Percentiles rank a stretch among this genome's conserved stretches.
Conservation (phyloP, 495 filamentous ascomycete genomes). For the Penicillium malachiteum region DNA sequence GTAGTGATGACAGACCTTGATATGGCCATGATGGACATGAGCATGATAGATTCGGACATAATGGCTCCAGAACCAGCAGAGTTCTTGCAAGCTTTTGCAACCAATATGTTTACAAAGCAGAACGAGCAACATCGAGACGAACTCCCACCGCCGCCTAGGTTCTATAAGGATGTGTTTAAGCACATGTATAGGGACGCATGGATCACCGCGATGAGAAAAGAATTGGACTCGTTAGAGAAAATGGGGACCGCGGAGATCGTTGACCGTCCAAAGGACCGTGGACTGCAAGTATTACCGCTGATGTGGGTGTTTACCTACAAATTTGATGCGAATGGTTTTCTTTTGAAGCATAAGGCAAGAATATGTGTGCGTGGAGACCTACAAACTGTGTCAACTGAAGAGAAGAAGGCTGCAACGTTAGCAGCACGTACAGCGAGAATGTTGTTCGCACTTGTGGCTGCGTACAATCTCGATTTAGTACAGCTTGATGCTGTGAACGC, state of each 20-base stretch:
- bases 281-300: slow-evolving; percentile 11
- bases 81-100: too few relatives aligned
- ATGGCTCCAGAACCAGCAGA: too few relatives aligned
- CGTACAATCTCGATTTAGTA: slow-evolving; percentile 8
- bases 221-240: too few relatives aligned
- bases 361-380: slow-evolving; percentile 19
- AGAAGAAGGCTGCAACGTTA: slow-evolving; percentile 9
- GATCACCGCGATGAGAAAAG: too few relatives aligned
- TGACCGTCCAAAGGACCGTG: background rate
- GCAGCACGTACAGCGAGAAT: slow-evolving; percentile 5
- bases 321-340: slow-evolving; percentile 13
- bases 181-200: too few relatives aligned
- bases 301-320: slow-evolving; percentile 18
- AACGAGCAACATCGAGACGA: too few relatives aligned
- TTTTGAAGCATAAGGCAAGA: slow-evolving; percentile 13
- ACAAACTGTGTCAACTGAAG: slow-evolving; percentile 2
- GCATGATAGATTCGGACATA: too few relatives aligned
- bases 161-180: too few relatives aligned
- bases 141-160: too few relatives aligned
- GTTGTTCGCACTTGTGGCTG: slow-evolving; percentile 3
- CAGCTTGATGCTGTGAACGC: slow-evolving; percentile 7
- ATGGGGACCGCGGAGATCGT: background rate
- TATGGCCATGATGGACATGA: too few relatives aligned
- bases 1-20: too few relatives aligned
- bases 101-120: too few relatives aligned